A percentile compares a stretch with the other conserved stretches of the same genome.
phyloP scores from a whole-genome alignment of 305 asterid species.

The Nicotiana rustica region DNA sequence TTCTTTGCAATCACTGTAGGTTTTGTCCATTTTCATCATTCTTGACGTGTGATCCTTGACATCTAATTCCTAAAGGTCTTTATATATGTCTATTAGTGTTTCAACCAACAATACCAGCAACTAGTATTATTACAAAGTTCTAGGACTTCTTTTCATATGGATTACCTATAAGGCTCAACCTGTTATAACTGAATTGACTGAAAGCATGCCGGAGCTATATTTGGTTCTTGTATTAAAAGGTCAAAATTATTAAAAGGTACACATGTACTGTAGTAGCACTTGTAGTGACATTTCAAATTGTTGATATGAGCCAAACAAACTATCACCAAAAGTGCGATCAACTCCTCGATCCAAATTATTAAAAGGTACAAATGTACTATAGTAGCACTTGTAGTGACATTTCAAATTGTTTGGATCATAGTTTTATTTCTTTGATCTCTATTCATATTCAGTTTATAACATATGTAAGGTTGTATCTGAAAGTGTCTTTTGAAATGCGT shows the following conservation, averaged over 20 bases:
- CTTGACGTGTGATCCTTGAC: background rate
- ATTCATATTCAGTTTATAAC: slow-evolving; percentile 8
- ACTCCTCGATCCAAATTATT: too few relatives aligned
- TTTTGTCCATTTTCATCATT: background rate
- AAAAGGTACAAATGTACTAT: too few relatives aligned
- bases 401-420: background rate
- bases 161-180: slow-evolving; percentile 1
- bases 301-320: too few relatives aligned
- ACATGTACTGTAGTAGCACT: background rate
- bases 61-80: background rate
- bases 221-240: slow-evolving; percentile 17
- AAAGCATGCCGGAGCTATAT: slow-evolving; percentile 26
- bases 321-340: too few relatives aligned
- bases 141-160: background rate
- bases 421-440: background rate
- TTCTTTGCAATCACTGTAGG: background rate
- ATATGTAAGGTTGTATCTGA: background rate
- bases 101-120: background rate
- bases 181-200: slow-evolving; percentile 24
- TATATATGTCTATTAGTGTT: background rate
- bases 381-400: background rate
- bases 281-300: too few relatives aligned
- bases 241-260: too few relatives aligned
- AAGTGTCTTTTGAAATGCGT: background rate
- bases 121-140: background rate